A percentile compares a stretch with the other conserved stretches of the same genome.
These are phyloP conservation scores for Polygonum aviculare DNA, from an alignment of 148 eudicot species.

Conservation along the genomic window DNA sequence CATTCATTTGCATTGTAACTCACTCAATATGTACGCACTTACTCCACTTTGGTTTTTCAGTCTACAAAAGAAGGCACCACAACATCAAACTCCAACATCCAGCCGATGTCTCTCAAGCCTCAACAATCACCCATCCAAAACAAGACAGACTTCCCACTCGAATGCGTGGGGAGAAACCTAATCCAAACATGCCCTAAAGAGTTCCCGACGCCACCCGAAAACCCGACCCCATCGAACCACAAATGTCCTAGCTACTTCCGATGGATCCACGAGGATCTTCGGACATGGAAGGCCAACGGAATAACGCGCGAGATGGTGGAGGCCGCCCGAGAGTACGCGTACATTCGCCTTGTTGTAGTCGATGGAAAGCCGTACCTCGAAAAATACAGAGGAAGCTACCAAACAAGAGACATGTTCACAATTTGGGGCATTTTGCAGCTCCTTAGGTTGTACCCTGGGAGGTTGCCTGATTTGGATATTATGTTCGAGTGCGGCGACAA, in stretches of 20 bases:
- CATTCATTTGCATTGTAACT: too few species aligned
- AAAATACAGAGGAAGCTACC: slow-evolving; percentile 29
- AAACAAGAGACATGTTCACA: slow-evolving; percentile 50
- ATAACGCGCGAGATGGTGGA: slow-evolving; percentile 41
- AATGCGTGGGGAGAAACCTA: slow-evolving; percentile 2
- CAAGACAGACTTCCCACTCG: background rate
- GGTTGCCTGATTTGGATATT: slow-evolving; percentile 55
- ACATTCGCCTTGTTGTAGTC: slow-evolving; percentile 29
- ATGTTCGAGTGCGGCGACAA: slow-evolving; percentile 60
- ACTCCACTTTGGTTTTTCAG: background rate
- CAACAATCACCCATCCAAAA: background rate
- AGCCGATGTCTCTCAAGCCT: background rate
- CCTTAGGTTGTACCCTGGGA: slow-evolving; percentile 50
- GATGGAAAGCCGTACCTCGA: slow-evolving; percentile 35
- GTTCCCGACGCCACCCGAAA: slow-evolving; percentile 4
- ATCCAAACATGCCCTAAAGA: slow-evolving; percentile 31
- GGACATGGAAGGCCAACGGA: slow-evolving; percentile 32
- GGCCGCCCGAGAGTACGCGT: slow-evolving; percentile 17
- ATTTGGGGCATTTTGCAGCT: slow-evolving; percentile 61
- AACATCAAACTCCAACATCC: background rate
- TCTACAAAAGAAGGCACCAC: background rate
- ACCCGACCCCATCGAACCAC: slow-evolving; percentile 6
- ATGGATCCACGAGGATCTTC: slow-evolving; percentile 48
- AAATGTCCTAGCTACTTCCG: slow-evolving; percentile 40
- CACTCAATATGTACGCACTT: too few species aligned